Conservation (phyloP, 1,139 yeast genomes). For the Yamadazyma sp. region DNA sequence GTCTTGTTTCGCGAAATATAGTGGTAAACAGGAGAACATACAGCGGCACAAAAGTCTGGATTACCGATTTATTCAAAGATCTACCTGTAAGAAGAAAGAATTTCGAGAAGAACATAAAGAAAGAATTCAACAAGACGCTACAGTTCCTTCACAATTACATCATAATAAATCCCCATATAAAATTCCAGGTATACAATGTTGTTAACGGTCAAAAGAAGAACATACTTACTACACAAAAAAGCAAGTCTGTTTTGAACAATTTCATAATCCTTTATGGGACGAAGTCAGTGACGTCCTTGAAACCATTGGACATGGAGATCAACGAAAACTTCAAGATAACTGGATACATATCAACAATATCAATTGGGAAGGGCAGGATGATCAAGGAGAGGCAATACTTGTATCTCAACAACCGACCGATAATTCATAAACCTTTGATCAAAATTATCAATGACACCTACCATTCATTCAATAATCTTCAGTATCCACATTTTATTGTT, state of each 20-base stretch:
- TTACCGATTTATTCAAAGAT: slow-evolving; percentile 56
- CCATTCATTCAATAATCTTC: slow-evolving; percentile 67
- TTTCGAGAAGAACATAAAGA: slow-evolving; percentile 62
- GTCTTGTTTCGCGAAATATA: slow-evolving; percentile 30
- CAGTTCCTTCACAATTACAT: slow-evolving; percentile 67
- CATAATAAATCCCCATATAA: slow-evolving; percentile 55
- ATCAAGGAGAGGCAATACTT: slow-evolving; percentile 73
- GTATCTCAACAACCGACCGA: slow-evolving; percentile 77
- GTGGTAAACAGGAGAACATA: slow-evolving; percentile 45
- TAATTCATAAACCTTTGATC: slow-evolving; percentile 52
- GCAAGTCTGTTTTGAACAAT: slow-evolving; percentile 43
- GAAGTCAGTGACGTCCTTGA: slow-evolving; percentile 57
- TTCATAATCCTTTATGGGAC: slow-evolving; percentile 72
- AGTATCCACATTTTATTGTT: slow-evolving; percentile 70
- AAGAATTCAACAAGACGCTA: slow-evolving; percentile 71
- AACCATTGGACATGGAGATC: slow-evolving; percentile 40
- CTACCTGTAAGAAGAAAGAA: slow-evolving; percentile 78
- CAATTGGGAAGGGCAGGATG: slow-evolving; percentile 69
- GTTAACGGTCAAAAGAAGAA: slow-evolving; percentile 49
- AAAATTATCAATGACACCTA: slow-evolving; percentile 74
- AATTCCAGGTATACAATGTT: slow-evolving; percentile 59
- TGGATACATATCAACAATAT: slow-evolving; percentile 73
- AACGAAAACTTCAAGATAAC: slow-evolving; percentile 29
- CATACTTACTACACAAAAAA: slow-evolving; percentile 53
- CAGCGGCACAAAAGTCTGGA: slow-evolving; percentile 57